Base-by-base conservation (phyloP, 2,329 filamentous ascomycete genomes). In the Colletotrichum trifolii region DNA sequence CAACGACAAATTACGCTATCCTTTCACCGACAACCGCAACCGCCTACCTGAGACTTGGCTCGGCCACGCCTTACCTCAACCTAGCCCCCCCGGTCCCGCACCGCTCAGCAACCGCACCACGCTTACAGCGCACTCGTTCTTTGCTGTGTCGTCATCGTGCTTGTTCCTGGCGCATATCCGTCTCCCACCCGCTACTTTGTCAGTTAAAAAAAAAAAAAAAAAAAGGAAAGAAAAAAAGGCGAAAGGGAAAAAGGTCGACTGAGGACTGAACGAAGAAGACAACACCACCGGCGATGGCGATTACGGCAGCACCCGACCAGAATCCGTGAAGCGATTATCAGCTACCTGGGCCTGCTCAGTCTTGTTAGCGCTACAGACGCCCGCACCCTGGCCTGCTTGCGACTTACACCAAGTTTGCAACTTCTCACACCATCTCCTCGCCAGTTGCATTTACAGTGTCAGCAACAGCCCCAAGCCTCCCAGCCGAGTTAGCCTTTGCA, bases 141-240 rank as follows among this genome's bases (percentile, higher is more conserved):
- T 36, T 46, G 35, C 45, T 46, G 56, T 67, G 61, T 64, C 64
- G 64, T 65, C 64, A 67, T 67, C 55, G 64, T 65, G 61, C 64
- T 56, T 65, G 46, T 25, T n/a, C 25, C 43, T 34, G 54, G 57
- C 60, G 47, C 60, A 25, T 47, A 40, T 52, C 34, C 34, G 48
- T 59, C 39, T 39, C 46, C 58, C 52, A 60, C 45, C 39, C 34
- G 57, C n/a, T 50, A 46, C 54, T 64, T 55, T 25, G 25, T 25
- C 45, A 53, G 64, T 60, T 8, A 46, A 40, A 36, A 15, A 57
- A 43, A 46, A 55, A 48, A 40, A 47, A 17, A 17, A 8, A 34
- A 33, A 45, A n/a, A n/a, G n/a, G 17, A 2, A 17, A 17, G 17
- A 46, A 47, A 60, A 25, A 15, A 36, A 42, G 3, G 25, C 25